phyloP scores from a whole-genome alignment of 768 basidiomycete genomes.

The Epithele typhae region DNA sequence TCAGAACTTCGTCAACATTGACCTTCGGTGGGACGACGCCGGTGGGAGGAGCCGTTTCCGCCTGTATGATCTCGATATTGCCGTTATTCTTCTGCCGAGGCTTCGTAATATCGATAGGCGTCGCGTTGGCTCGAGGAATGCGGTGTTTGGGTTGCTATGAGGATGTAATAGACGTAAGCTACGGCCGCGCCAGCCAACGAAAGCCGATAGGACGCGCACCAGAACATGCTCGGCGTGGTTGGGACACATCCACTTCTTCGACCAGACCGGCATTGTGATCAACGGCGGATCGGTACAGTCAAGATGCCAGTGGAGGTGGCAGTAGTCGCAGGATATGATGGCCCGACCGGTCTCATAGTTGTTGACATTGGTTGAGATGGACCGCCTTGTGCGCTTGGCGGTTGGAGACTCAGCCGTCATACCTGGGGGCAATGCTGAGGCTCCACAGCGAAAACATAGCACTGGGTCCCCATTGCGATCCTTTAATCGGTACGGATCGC shows the following conservation, averaged over 20 bases:
- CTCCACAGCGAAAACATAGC: constrained; percentile 89
- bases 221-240: constrained; percentile 87
- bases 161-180: constrained; percentile 9
- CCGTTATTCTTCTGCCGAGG: constrained; percentile 83
- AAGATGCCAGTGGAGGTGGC: constrained; percentile 92
- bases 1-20: constrained; percentile 75
- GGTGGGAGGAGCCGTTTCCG: constrained; percentile 44
- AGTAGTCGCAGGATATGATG: constrained; percentile 95
- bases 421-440: constrained; percentile 63
- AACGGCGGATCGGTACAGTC: constrained; percentile 95
- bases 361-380: constrained; percentile 31
- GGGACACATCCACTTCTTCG: constrained; percentile 99
- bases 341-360: constrained; percentile 57
- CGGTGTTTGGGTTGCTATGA: constrained; percentile 76
- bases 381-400: constrained; percentile 51
- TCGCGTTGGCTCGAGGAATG: constrained; percentile 64
- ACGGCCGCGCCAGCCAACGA: too few species aligned
- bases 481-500: constrained; percentile 82
- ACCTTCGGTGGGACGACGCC: constrained; percentile 37
- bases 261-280: constrained; percentile 75
- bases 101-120: constrained; percentile 72
- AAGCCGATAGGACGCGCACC: constrained; percentile 60
- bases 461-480: constrained; percentile 81
- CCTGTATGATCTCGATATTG: constrained; percentile 81
- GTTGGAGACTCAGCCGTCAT: constrained; percentile 50